phyloP scores from a whole-genome alignment of 495 filamentous ascomycete genomes.

The Durotheca rogersii region DNA sequence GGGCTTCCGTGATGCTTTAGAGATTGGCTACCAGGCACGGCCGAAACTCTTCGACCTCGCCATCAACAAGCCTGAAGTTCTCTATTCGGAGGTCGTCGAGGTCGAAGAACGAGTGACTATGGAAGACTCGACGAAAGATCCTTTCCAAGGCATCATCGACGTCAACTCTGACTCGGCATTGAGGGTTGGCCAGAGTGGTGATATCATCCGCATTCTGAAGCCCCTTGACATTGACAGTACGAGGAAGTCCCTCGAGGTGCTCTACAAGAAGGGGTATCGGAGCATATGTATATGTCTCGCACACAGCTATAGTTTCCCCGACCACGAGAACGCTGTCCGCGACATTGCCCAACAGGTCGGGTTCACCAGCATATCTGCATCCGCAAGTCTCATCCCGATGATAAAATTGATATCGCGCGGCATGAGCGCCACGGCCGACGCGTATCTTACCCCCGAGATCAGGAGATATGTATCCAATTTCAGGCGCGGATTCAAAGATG shows the following conservation, averaged over 20 bases:
- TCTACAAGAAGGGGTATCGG: conserved; percentile 27
- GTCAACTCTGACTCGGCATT: conserved; percentile 14
- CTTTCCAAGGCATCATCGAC: conserved; percentile 13
- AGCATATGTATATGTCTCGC: conserved; percentile 34
- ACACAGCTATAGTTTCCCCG: conserved; percentile 38
- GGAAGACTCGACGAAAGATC: conserved; percentile 36
- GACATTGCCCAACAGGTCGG: conserved; percentile 46
- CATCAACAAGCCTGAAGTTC: conserved; percentile 14
- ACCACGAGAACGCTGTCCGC: conserved; percentile 44
- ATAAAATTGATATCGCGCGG: conserved; percentile 38
- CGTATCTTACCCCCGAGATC: conserved; percentile 37
- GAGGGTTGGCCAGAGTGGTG: conserved; percentile 19
- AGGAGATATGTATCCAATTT: conserved; percentile 35
- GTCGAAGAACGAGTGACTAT: conserved; percentile 35
- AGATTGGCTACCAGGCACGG: conserved; percentile 32
- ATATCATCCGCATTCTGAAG: conserved; percentile 24
- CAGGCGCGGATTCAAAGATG: conserved; percentile 54
- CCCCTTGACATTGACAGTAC: conserved; percentile 21
- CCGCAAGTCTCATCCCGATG: conserved; percentile 34
- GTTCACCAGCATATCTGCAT: conserved; percentile 26
- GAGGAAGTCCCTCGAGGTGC: conserved; percentile 18
- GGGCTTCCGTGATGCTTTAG: conserved; percentile 33
- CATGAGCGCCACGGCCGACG: conserved; percentile 36
- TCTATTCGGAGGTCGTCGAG: conserved; percentile 27
- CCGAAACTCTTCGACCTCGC: conserved; percentile 34